A percentile compares a stretch with the other conserved stretches of the same genome.
phyloP scores from a whole-genome alignment of 2,329 filamentous ascomycete genomes.

The Phyllosticta citrichinensis region DNA sequence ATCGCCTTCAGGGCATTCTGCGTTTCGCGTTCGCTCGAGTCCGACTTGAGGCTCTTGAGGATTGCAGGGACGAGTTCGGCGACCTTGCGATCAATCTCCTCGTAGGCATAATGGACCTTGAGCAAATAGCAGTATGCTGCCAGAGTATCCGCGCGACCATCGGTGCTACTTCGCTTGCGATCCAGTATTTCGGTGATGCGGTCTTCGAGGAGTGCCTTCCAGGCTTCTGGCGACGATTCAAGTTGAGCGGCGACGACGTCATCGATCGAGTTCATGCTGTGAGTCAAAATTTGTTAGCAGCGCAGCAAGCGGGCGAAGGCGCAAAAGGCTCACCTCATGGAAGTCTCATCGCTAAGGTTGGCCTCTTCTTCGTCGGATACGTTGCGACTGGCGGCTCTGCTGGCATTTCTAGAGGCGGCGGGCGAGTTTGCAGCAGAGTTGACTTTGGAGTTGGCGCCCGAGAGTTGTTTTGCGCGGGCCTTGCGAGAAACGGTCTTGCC shows the following conservation, averaged over 20 bases:
- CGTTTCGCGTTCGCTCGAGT: constrained; percentile 58
- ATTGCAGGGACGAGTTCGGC: constrained; percentile 56
- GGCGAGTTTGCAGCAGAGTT: constrained; percentile 50
- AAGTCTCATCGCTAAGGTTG: constrained; percentile 49
- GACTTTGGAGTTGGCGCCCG: constrained; percentile 48
- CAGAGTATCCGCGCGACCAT: constrained; percentile 58
- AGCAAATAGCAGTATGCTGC: constrained; percentile 54
- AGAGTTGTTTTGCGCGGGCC: constrained; percentile 47
- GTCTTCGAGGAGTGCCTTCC: constrained; percentile 53
- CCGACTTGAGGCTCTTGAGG: constrained; percentile 59
- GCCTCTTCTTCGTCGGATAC: constrained; percentile 55
- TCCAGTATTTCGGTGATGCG: constrained; percentile 63
- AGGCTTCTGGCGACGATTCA: constrained; percentile 40
- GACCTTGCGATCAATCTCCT: constrained; percentile 49
- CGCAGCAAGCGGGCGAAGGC: neutral
- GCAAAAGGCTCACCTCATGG: constrained; percentile 38
- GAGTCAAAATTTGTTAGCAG: neutral
- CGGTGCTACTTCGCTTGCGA: constrained; percentile 66
- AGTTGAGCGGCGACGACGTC: constrained; percentile 47
- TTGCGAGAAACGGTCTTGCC: constrained; percentile 64
- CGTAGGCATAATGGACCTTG: constrained; percentile 56
- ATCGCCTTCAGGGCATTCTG: constrained; percentile 62
- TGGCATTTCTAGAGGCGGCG: constrained; percentile 40
- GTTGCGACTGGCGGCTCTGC: constrained; percentile 48
- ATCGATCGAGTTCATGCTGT: constrained; percentile 56